Evolutionary conservation across 2,329 filamentous ascomycete genomes (phyloP).

Genomic region (Fusarium setosum): DNA sequence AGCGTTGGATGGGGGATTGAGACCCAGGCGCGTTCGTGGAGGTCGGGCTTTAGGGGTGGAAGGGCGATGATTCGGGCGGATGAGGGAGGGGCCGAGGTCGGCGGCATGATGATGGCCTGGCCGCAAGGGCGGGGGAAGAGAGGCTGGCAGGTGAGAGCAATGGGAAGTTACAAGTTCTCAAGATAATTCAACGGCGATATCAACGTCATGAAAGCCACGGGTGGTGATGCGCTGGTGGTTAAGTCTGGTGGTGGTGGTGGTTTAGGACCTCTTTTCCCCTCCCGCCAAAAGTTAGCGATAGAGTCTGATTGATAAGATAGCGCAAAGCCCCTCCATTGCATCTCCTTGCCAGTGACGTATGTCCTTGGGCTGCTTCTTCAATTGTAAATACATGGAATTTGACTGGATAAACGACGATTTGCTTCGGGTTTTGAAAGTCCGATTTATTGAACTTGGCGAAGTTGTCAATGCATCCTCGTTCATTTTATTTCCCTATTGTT

Average conservation of each 20-base stretch:
- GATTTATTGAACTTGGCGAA: background rate
- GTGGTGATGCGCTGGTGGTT: constrained; percentile 5
- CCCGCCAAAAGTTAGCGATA: constrained; percentile 29
- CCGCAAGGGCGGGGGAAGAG: background rate
- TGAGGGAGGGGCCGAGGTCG: constrained; percentile 36
- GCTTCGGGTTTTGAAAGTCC: background rate
- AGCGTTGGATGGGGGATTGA: constrained; percentile 87
- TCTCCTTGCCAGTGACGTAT: constrained; percentile 30
- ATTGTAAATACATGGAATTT: constrained; percentile 4
- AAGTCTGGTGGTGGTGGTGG: background rate
- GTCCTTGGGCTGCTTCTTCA: constrained; percentile 6
- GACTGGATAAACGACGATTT: background rate
- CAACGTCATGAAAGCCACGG: background rate
- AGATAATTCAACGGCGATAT: too few species aligned
- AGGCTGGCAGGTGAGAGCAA: background rate
- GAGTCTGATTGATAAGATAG: constrained; percentile 40
- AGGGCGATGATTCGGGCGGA: constrained; percentile 56
- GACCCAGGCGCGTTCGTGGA: constrained; percentile 83
- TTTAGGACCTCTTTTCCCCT: constrained; percentile 27
- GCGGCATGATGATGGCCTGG: constrained; percentile 37
- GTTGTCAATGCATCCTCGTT: background rate
- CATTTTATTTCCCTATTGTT: background rate
- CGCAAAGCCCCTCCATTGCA: constrained; percentile 26
- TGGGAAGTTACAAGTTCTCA: background rate
- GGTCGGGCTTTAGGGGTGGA: constrained; percentile 63